These are phyloP conservation scores for Cucumis cinereus DNA, from an alignment of 306 rosid species.

Conservation along the genomic window DNA sequence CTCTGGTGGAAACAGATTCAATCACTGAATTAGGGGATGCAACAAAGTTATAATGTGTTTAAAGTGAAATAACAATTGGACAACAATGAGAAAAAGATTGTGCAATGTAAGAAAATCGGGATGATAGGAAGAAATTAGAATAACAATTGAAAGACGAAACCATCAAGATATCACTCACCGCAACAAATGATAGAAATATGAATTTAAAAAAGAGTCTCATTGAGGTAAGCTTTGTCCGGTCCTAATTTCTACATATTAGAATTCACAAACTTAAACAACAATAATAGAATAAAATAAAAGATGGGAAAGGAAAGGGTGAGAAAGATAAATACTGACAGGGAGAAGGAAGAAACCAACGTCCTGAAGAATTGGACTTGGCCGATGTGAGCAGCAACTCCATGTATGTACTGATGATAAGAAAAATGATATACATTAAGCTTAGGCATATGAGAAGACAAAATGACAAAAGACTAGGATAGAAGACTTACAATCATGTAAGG, in stretches of 20 bases:
- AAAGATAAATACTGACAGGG: slow-evolving; percentile 40
- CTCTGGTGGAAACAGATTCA: too few relatives aligned
- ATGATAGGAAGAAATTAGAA: not conserved
- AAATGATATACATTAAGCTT: not conserved
- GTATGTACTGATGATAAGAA: slow-evolving; percentile 58
- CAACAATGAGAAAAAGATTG: not conserved
- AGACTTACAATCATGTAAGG: too few relatives aligned
- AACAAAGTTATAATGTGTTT: not conserved
- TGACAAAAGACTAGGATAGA: too few relatives aligned
- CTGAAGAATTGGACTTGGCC: slow-evolving; percentile 85
- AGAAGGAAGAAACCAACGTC: slow-evolving; percentile 79
- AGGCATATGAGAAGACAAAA: too few relatives aligned
- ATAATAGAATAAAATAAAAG: slow-evolving; percentile 12
- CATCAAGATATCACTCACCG: slow-evolving; percentile 37
- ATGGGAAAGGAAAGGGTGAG: not conserved
- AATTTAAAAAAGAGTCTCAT: slow-evolving; percentile 71
- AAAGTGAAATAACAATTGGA: not conserved
- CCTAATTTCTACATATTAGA: slow-evolving; percentile 67
- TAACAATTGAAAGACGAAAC: not conserved
- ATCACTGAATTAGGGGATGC: too few relatives aligned
- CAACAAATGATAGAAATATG: slow-evolving; percentile 69
- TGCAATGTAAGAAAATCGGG: not conserved
- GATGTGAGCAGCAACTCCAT: slow-evolving; percentile 94
- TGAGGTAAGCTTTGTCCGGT: slow-evolving; percentile 67
- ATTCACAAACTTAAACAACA: not conserved